Conservation (phyloP, 345 rosid genomes). For the Litchi chinensis region DNA sequence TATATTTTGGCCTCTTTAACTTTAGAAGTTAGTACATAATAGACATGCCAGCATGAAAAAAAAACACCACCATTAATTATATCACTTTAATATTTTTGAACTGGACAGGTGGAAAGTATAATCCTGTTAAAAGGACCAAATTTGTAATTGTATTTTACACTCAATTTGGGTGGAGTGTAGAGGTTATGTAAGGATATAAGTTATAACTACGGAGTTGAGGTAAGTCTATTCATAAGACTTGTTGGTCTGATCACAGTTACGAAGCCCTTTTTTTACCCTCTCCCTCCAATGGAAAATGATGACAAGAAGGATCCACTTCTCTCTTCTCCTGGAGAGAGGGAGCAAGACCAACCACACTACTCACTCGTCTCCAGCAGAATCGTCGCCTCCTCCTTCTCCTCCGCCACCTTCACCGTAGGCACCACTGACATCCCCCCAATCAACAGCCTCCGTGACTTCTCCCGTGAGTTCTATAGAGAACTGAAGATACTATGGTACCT, state of each 20-base stretch:
- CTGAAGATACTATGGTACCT: slow-evolving; percentile 78
- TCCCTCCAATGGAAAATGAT: slow-evolving; percentile 29
- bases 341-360: slow-evolving; percentile 24
- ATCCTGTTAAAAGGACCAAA: no score
- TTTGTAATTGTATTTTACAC: no score
- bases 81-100: no score
- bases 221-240: background rate
- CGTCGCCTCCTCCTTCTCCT: slow-evolving; percentile 22
- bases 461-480: slow-evolving; percentile 54
- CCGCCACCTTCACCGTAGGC: slow-evolving; percentile 42
- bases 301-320: slow-evolving; percentile 40
- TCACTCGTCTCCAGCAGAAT: background rate
- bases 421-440: slow-evolving; percentile 71
- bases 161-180: no score
- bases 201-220: background rate
- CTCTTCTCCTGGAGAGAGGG: slow-evolving; percentile 19
- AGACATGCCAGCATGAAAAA: no score
- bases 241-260: background rate
- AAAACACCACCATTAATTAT: no score
- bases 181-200: no score
- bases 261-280: background rate
- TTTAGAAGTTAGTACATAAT: no score
- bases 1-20: no score
- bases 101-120: no score
- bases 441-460: slow-evolving; percentile 45